Base-by-base conservation (phyloP, 2,329 filamentous ascomycete genomes). In the Hymenoscyphus infarciens region DNA sequence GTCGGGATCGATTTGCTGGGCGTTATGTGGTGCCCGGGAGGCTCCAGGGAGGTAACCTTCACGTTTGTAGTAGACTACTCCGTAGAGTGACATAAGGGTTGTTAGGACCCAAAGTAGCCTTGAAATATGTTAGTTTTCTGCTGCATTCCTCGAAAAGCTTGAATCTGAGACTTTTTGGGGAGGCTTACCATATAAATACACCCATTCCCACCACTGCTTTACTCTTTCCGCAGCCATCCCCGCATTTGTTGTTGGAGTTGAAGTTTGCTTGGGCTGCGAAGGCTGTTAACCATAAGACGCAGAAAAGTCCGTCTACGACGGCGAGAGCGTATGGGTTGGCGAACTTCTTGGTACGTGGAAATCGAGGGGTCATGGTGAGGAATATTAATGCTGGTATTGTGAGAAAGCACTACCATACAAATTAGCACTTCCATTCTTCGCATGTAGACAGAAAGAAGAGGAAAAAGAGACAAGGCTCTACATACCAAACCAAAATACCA, bases 261-360 rank as follows among this genome's bases (percentile, higher is more conserved):
- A 84, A 89, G 8, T 83, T 80, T 2, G 87, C 86, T 71, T 89
- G 84, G 19, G 84, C 82, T 33, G 87, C 82, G 72, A 89, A 89
- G 19, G 83, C 87, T 2, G 86, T 87, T 53, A 90, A 78, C 86
- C 87, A 89, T 65, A 89, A 75, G 67, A 89, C 74, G 70, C 78
- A 77, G 71, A 81, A 87, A 62, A 85, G 45, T n/a, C 74, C 75
- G 71, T 89, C 87, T 35, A 88, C 77, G 8, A 75, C 76, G 27
- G 85, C 76, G 80, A 89, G 85, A 64, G 80, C 86, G 67, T 85
- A 82, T 2, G 86, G 84, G 63, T 88, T 78, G 58, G 86, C 87
- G 60, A 86, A 79, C 66, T 80, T 83, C 61, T 83, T 81, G 4
- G 87, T 87, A 66, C 86, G 81, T 56, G 81, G 79, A 73, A 84